Percentiles rank a stretch among this genome's conserved stretches.
These are phyloP conservation scores for Breviolum minutum DNA, from an alignment of 73 alveolate genomes.

Conservation along the genomic window DNA sequence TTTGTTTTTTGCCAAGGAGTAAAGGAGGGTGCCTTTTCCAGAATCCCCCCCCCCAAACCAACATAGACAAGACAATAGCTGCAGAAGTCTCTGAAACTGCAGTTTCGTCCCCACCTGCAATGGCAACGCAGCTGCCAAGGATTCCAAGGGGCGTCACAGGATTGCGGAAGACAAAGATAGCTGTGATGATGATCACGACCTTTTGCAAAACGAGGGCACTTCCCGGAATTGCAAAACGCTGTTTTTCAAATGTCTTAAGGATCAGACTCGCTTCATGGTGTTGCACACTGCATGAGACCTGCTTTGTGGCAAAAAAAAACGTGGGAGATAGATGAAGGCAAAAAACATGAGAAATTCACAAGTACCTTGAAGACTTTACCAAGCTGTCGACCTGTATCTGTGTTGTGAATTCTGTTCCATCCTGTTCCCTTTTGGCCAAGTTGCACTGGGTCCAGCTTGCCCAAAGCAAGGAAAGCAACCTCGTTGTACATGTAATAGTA, in stretches of 20 bases:
- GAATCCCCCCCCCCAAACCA: neutral
- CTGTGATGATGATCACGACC: slow-evolving; percentile 95
- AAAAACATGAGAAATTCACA: neutral
- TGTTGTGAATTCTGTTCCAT: too few relatives aligned
- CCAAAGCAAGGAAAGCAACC: slow-evolving; percentile 86
- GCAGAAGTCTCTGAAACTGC: neutral
- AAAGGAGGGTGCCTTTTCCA: slow-evolving; percentile 57
- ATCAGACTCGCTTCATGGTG: slow-evolving; percentile 88
- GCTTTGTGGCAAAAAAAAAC: neutral
- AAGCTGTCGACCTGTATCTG: too few relatives aligned
- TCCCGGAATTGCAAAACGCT: too few relatives aligned
- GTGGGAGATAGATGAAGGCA: neutral
- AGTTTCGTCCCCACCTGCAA: slow-evolving; percentile 26
- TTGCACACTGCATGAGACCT: slow-evolving; percentile 95
- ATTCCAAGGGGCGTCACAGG: slow-evolving; percentile 93
- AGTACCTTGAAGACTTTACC: neutral
- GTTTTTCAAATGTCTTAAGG: too few relatives aligned
- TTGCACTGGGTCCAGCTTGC: slow-evolving; percentile 92
- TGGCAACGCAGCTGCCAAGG: slow-evolving; percentile 89
- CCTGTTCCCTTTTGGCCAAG: neutral
- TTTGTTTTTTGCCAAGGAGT: slow-evolving; percentile 92
- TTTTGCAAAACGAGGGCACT: neutral
- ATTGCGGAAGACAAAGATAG: slow-evolving; percentile 87
- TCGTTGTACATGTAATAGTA: slow-evolving; percentile 94
- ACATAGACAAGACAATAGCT: neutral